phyloP scores from a whole-genome alignment of 257 asterid genomes.

The Scutellaria minor region DNA sequence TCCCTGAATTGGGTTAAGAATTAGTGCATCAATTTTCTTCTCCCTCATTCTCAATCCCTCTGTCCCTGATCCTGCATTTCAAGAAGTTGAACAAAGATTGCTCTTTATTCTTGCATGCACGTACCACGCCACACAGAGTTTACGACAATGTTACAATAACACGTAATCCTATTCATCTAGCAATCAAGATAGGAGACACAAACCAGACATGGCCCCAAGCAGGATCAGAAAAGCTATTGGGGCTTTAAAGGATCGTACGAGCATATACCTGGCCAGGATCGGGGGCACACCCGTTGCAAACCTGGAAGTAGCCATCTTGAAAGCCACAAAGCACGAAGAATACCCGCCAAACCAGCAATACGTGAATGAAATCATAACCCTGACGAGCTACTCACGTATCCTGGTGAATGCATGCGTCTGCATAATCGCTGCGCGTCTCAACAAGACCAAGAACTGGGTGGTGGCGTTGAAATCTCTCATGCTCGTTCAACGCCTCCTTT shows the following conservation, averaged over 20 bases:
- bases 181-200: not conserved
- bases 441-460: slow-evolving; percentile 85
- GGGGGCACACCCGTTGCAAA: slow-evolving; percentile 55
- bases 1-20: slow-evolving; percentile 1
- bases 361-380: slow-evolving; percentile 60
- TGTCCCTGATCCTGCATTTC: slow-evolving; percentile 22
- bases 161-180: not conserved
- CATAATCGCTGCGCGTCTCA: slow-evolving; percentile 69
- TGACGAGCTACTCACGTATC: slow-evolving; percentile 63
- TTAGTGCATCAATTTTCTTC: slow-evolving; percentile 11
- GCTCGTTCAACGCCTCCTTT: slow-evolving; percentile 72
- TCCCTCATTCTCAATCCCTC: slow-evolving; percentile 28
- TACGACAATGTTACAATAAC: not conserved
- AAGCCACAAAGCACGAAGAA: slow-evolving; percentile 87
- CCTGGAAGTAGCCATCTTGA: slow-evolving; percentile 81
- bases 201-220: slow-evolving; percentile 63
- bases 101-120: slow-evolving; percentile 18
- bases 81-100: not conserved
- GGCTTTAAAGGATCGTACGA: slow-evolving; percentile 80
- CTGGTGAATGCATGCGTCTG: slow-evolving; percentile 59
- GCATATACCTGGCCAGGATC: slow-evolving; percentile 83
- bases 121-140: not conserved
- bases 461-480: slow-evolving; percentile 84
- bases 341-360: slow-evolving; percentile 78
- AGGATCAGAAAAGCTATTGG: slow-evolving; percentile 69